Evolutionary conservation across 1,139 yeast genomes (phyloP).

Genomic region (Meyerozyma carpophila): DNA sequence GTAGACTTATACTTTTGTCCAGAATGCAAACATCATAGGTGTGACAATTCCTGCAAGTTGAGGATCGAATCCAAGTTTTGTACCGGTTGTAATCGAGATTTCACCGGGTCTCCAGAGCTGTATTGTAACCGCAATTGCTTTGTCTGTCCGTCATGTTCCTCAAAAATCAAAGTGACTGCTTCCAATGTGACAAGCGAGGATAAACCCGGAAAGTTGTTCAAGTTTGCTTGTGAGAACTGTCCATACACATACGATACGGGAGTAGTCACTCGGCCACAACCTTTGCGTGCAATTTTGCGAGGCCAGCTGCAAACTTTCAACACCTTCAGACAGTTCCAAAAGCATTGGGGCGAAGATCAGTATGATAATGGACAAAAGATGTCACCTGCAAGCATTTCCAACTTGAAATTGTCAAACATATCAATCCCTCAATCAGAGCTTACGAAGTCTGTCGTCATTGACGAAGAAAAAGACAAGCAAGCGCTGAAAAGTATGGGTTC

Average conservation of each 20-base stretch:
- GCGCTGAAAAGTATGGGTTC: background rate
- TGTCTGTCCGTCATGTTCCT: constrained; percentile 10
- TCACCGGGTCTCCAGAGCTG: constrained; percentile 3
- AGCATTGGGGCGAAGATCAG: background rate
- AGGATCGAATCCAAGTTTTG: constrained; percentile 9
- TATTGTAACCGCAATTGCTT: constrained; percentile 9
- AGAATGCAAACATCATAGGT: constrained; percentile 7
- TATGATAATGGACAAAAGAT: background rate
- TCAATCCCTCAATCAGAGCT: background rate
- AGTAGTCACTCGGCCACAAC: constrained; percentile 9
- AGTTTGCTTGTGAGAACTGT: constrained; percentile 9
- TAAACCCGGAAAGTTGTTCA: constrained; percentile 9
- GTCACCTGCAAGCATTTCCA: background rate
- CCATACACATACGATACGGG: constrained; percentile 8
- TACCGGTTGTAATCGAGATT: constrained; percentile 10
- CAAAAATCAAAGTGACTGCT: constrained; percentile 7
- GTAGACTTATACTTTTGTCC: constrained; percentile 10
- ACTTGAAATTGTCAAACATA: background rate
- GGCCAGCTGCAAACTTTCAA: background rate
- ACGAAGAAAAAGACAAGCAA: background rate
- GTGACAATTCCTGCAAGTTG: constrained; percentile 6
- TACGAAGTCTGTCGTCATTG: background rate
- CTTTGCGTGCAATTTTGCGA: constrained; percentile 8
- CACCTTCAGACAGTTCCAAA: background rate
- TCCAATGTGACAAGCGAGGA: constrained; percentile 4